These are phyloP conservation scores for Fusarium sp. DNA, from an alignment of 2,329 filamentous ascomycete species.

Conservation along the genomic window DNA sequence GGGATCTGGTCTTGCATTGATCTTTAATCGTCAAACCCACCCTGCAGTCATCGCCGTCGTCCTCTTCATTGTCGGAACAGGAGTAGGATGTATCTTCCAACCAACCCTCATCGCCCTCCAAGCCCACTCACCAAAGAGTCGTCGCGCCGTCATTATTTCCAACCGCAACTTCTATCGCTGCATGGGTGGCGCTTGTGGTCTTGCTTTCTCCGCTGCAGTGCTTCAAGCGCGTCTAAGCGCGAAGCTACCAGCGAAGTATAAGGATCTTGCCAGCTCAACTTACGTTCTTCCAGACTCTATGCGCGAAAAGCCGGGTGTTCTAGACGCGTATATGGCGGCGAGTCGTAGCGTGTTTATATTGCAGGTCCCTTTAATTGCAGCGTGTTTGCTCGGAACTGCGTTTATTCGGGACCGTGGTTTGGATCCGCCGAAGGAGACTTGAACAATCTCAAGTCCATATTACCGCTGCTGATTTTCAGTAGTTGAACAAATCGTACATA, in stretches of 20 bases:
- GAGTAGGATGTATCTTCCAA: not conserved
- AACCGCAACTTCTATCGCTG: conserved; percentile 12
- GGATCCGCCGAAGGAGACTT: not conserved
- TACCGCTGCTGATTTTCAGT: too few species aligned
- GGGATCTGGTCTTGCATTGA: not conserved
- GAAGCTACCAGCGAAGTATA: not conserved
- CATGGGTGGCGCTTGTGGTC: not conserved
- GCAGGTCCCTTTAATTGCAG: not conserved
- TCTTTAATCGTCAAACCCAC: not conserved
- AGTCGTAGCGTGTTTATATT: conserved; percentile 12
- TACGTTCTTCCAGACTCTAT: not conserved
- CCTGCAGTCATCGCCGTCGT: not conserved
- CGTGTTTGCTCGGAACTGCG: not conserved
- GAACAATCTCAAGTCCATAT: not conserved
- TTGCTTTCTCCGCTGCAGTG: not conserved
- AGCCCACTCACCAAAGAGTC: not conserved
- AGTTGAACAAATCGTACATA: not conserved
- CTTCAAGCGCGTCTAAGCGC: not conserved
- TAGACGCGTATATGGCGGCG: not conserved
- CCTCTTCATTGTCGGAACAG: not conserved
- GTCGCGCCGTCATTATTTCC: not conserved
- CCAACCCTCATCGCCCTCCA: conserved; percentile 1
- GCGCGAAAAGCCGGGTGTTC: not conserved
- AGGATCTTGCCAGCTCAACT: not conserved
- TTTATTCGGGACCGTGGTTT: not conserved